phyloP scores from a whole-genome alignment of 345 rosid genomes.

The Kernera saxatilis region DNA sequence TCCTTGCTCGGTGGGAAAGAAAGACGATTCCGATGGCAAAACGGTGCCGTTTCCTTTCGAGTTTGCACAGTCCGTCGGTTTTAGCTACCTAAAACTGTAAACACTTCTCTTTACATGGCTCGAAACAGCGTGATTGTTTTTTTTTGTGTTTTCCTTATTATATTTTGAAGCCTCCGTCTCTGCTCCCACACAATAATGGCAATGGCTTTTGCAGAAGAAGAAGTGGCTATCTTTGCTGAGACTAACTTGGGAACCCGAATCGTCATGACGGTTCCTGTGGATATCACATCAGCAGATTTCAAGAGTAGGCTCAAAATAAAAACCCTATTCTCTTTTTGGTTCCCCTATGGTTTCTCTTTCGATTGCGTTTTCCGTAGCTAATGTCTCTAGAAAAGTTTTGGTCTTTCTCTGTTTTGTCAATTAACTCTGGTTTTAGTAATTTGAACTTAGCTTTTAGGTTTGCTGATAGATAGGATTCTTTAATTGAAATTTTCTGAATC shows the following conservation, averaged over 20 bases:
- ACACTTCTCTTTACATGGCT: not conserved
- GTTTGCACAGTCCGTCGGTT: slow-evolving; percentile 15
- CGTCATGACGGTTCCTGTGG: slow-evolving; percentile 42
- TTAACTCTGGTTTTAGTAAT: not conserved
- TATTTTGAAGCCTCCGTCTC: not conserved
- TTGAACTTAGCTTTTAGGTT: not conserved
- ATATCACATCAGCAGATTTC: slow-evolving; percentile 42
- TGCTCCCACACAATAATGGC: not conserved
- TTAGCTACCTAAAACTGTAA: not conserved
- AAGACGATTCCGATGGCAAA: not conserved
- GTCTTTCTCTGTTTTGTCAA: not conserved
- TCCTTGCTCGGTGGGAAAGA: not conserved
- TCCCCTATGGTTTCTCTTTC: not conserved
- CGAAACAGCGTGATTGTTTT: slow-evolving; percentile 8
- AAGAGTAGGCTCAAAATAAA: slow-evolving; percentile 35
- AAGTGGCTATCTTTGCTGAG: slow-evolving; percentile 50
- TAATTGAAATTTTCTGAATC: not conserved
- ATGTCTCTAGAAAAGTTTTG: not conserved
- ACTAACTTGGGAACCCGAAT: slow-evolving; percentile 59
- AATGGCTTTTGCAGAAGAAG: slow-evolving; percentile 27
- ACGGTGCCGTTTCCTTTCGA: not conserved
- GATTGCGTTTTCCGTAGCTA: not conserved
- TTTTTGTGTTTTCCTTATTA: too few species aligned
- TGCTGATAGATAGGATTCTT: not conserved
- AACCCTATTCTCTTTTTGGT: not conserved